Percentiles rank a stretch among this genome's conserved stretches.
These are phyloP conservation scores for Aspergillus funiculosus DNA, from an alignment of 495 filamentous ascomycete species.

Conservation along the genomic window DNA sequence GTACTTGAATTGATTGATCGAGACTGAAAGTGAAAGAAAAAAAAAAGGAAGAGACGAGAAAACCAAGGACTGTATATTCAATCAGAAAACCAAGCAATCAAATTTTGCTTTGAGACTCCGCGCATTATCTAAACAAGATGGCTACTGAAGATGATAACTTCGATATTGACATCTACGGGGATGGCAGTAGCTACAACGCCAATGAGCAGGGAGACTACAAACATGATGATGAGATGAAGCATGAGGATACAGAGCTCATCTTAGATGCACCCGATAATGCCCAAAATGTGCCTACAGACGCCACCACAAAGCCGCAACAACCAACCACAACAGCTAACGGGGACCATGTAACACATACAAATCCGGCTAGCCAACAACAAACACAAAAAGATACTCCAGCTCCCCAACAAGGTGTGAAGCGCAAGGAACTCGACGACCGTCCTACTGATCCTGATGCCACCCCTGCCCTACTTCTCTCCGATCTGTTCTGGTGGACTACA, in stretches of 20 bases:
- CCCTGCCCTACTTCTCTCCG: constrained; percentile 73
- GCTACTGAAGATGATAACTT: constrained; percentile 83
- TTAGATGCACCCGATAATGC: constrained; percentile 31
- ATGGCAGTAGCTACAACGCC: constrained; percentile 52
- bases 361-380: constrained; percentile 17
- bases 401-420: constrained; percentile 64
- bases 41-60: constrained; percentile 20
- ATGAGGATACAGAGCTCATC: constrained; percentile 42
- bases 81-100: constrained; percentile 25
- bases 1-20: constrained; percentile 38
- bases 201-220: constrained; percentile 47
- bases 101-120: constrained; percentile 26
- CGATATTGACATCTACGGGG: constrained; percentile 97
- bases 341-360: constrained; percentile 20
- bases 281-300: constrained; percentile 19
- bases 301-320: constrained; percentile 19
- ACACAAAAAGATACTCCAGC: constrained; percentile 18
- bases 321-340: constrained; percentile 20
- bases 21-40: constrained; percentile 23
- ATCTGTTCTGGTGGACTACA: constrained; percentile 93
- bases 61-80: constrained; percentile 36
- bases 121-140: constrained; percentile 50
- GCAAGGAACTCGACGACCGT: constrained; percentile 70
- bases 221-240: constrained; percentile 47
- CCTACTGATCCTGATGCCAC: constrained; percentile 78